Evolutionary conservation across 1,284 basidiomycete genomes (phyloP), one percentile per base, ranked within the genome.

Genomic region (Tilletia caries): DNA sequence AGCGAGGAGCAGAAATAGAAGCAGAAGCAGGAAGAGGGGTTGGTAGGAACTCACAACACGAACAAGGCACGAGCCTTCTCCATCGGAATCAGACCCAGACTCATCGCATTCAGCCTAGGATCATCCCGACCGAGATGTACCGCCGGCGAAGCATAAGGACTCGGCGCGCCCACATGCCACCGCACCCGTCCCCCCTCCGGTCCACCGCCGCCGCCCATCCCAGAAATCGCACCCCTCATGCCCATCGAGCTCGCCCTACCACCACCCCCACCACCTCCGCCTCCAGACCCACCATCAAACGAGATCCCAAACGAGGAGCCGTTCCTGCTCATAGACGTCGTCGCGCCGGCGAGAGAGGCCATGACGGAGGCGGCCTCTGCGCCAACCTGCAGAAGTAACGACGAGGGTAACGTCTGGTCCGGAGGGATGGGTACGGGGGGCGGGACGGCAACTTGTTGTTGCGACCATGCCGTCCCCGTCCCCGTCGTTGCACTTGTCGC

Each of bases 91-190:
- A 78, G 68, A 2, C 75, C 76, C 72, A 78, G 74, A 10, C 73
- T 78, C 66, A 79, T 75, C 50, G 74, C 78, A 3, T 73, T 79
- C 23, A 80, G 69, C 10, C 78, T 72, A 13, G 78, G 78, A 65
- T 80, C 78, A 34, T 74, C 75, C 37, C 73, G 68, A 6, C 78
- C 78, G 20, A 80, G 75, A 44, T 68, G 60, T 34, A 69, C 62
- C 1, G 71, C 68, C 1, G 77, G 74, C 25, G 52, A 67, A 0
- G 72, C 77, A 37, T 78, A 78, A 3, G 76, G 75, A 18, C 66
- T 52, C 58, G 27, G 32, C 43, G 18, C 2, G 50, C 34, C 37
- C 44, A 32, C 3, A 64, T 46, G 13, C 65, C 50, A 32, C 41
- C n/a, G 23, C 62, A 46, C 4, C 65, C 48, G 8, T 27, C 32